phyloP scores from a whole-genome alignment of 179 eudicot species.

The Heliamphora pulchella region DNA sequence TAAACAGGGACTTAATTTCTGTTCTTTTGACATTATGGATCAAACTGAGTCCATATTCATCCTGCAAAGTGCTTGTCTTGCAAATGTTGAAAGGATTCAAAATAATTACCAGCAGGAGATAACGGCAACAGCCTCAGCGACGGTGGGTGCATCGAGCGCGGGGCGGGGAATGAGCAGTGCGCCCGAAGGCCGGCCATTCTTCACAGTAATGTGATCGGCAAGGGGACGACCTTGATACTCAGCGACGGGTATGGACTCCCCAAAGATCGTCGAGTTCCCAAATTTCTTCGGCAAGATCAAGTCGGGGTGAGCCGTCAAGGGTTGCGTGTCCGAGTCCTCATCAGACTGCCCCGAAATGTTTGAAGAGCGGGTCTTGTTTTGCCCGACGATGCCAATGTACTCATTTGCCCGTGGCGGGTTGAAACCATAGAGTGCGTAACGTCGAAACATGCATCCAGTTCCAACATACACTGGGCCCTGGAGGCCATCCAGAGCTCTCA shows the following conservation, averaged over 20 bases:
- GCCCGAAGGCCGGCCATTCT: constrained; percentile 81
- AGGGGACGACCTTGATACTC: constrained; percentile 77
- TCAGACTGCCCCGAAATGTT: constrained; percentile 18
- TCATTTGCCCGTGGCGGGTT: constrained; percentile 36
- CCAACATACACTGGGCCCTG: constrained; percentile 88
- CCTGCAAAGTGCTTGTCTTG: too few relatives aligned
- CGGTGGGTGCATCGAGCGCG: constrained; percentile 69
- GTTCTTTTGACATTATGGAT: too few relatives aligned
- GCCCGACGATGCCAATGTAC: constrained; percentile 50
- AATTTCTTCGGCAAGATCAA: constrained; percentile 60
- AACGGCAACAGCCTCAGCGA: constrained; percentile 80
- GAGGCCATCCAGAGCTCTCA: constrained; percentile 46
- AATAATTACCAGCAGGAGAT: constrained; percentile 67
- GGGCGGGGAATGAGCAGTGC: constrained; percentile 53
- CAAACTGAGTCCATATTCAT: too few relatives aligned
- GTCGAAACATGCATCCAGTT: constrained; percentile 72
- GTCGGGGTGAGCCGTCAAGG: constrained; percentile 42
- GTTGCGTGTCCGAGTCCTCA: constrained; percentile 48
- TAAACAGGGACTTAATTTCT: too few relatives aligned
- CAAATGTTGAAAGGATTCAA: too few relatives aligned
- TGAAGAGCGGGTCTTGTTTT: constrained; percentile 33
- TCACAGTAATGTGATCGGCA: constrained; percentile 71
- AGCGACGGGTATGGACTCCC: constrained; percentile 63
- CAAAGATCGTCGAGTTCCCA: constrained; percentile 61
- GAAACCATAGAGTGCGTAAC: too few relatives aligned